A percentile compares a stretch with the other conserved stretches of the same genome.
Conservation (phyloP, 139 green algal species). For the Tetraselmis striata region DNA sequence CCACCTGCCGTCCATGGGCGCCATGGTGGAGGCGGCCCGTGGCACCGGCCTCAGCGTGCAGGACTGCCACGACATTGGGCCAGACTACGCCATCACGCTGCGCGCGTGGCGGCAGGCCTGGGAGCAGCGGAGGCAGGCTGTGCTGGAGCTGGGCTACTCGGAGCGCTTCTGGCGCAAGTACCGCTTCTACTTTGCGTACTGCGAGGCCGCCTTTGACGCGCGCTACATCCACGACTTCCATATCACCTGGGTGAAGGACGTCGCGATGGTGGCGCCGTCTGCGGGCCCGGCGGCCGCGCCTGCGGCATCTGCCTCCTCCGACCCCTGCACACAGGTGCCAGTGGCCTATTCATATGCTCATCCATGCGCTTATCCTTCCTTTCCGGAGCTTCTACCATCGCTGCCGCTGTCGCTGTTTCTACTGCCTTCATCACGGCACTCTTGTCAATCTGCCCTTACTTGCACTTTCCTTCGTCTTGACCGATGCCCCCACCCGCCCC, state of each 20-base stretch:
- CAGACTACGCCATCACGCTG: constrained; percentile 85
- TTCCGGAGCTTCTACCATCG: too few relatives aligned
- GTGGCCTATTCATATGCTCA: too few relatives aligned
- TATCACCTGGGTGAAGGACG: constrained; percentile 60
- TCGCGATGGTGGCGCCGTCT: background rate
- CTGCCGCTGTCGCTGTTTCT: too few relatives aligned
- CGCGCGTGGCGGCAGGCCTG: constrained; percentile 57
- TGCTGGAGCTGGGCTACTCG: constrained; percentile 64
- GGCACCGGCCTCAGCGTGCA: constrained; percentile 34
- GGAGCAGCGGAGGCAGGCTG: constrained; percentile 33
- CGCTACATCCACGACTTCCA: constrained; percentile 86
- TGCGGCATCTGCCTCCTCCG: background rate
- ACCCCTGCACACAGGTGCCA: background rate
- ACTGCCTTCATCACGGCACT: too few relatives aligned
- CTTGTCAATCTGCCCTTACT: too few relatives aligned
- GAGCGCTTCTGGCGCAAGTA: constrained; percentile 82
- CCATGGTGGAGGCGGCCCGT: constrained; percentile 64
- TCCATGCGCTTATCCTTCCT: too few relatives aligned
- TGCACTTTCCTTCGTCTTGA: too few relatives aligned
- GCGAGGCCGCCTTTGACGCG: constrained; percentile 82
- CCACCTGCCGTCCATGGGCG: constrained; percentile 73
- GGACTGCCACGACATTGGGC: constrained; percentile 70
- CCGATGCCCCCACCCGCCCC: too few relatives aligned
- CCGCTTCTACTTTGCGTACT: constrained; percentile 93
- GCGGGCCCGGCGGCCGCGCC: background rate